Base-by-base conservation (phyloP, 2,329 filamentous ascomycete species). In the Alternaria burnsii region DNA sequence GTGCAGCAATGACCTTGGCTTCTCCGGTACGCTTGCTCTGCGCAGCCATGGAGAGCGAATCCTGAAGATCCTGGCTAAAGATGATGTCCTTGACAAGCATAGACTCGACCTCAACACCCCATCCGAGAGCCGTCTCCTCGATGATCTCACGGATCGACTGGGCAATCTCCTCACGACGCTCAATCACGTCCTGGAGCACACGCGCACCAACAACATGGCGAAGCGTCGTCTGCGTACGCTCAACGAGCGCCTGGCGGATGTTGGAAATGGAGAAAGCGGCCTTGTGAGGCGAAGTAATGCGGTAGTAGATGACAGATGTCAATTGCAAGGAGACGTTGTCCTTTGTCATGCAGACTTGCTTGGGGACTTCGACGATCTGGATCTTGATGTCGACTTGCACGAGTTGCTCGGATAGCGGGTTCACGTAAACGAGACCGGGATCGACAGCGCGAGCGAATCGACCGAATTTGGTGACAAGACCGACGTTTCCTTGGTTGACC, bases 31-130 rank as follows among this genome's bases (percentile, higher is more conserved):
- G 91, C 90, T 98, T 98, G 84, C 91, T 93, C 86, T 99, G 95
- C 4, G 95, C 95, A 40, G 95, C 95, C 95, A 99, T 98, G 76
- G 92, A 97, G 51, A 99, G 88, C 18, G 92, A 95, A 75, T 98
- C 94, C 81, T 99, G 95, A 44, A 99, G 86, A 70, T 98, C 95
- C 76, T 93, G 89, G 81, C 89, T 93, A 87, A 99, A 99, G 78
- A 98, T 91, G 77, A 99, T 97, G 80, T 99, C 95, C 83, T 99
- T 98, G 87, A 99, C 94, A 70, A 99, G 89, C 94, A 99, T 99
- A 75, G 90, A 94, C 85, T 98, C 95, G 59, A 98, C 95, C 76
- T 92, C 89, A 8, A 97, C 94, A 81, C 95, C 95, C 95, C 95
- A 99, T 62, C 92, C 93, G 11, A 88, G 84, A 6, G 95, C 94